Evolutionary conservation across 768 basidiomycete species (phyloP).

Genomic region (Hericium rajendrae): DNA sequence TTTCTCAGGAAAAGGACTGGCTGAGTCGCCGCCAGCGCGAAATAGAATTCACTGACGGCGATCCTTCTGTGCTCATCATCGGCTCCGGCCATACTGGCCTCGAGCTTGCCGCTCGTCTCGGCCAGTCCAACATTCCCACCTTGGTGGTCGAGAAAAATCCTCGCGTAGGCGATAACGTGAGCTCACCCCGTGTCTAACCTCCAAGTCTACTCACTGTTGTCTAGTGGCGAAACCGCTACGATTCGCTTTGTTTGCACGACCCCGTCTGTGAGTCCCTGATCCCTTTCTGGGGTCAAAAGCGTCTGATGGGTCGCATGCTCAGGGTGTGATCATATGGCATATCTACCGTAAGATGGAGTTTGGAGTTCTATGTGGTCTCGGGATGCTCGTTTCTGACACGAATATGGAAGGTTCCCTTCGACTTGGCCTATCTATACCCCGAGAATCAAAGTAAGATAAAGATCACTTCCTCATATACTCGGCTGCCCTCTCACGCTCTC

Average conservation of each 20-base stretch:
- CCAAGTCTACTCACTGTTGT: not conserved
- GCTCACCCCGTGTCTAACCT: not conserved
- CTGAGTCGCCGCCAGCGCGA: constrained; percentile 17
- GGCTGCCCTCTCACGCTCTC: not conserved
- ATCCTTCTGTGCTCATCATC: constrained; percentile 35
- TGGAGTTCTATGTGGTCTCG: not conserved
- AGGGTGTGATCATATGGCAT: constrained; percentile 50
- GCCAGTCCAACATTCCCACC: constrained; percentile 31
- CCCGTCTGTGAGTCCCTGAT: constrained; percentile 17
- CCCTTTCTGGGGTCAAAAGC: not conserved
- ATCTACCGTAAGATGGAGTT: constrained; percentile 34
- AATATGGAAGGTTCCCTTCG: constrained; percentile 34
- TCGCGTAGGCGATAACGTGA: constrained; percentile 36
- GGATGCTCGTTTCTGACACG: not conserved
- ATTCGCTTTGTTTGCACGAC: constrained; percentile 27
- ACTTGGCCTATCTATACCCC: constrained; percentile 48
- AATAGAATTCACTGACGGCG: constrained; percentile 24
- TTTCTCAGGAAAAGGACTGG: constrained; percentile 26
- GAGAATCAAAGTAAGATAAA: constrained; percentile 18
- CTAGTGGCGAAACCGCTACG: constrained; percentile 44
- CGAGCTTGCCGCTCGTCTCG: constrained; percentile 42
- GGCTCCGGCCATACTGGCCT: constrained; percentile 39
- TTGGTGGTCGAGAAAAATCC: constrained; percentile 49
- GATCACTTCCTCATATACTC: not conserved
- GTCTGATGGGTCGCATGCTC: not conserved